Conservation (phyloP, 2,329 filamentous ascomycete genomes). For the Didymella segeticola region DNA sequence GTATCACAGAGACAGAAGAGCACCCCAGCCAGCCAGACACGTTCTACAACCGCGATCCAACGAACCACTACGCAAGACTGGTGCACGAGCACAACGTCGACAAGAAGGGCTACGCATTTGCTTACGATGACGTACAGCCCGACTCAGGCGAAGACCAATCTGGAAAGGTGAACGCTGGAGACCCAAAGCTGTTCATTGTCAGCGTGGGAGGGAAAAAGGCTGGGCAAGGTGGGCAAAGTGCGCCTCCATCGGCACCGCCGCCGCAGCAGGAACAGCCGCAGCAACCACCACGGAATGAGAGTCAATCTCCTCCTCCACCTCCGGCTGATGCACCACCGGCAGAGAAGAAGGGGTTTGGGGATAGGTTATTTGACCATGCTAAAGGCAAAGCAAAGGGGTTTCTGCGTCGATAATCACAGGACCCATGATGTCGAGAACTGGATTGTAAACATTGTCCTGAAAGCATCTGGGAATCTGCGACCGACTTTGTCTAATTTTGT, state of each 20-base stretch:
- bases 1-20: neutral
- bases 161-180: constrained; percentile 13
- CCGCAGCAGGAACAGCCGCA: neutral
- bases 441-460: too few species aligned
- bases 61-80: constrained; percentile 11
- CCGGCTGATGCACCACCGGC: neutral
- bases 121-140: constrained; percentile 13
- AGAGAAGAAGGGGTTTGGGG: constrained; percentile 3
- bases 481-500: too few species aligned
- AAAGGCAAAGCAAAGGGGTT: constrained; percentile 10
- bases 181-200: constrained; percentile 7
- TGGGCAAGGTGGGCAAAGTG: neutral
- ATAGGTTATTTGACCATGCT: neutral
- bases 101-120: constrained; percentile 12
- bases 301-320: neutral
- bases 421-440: too few species aligned
- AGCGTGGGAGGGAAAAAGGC: constrained; percentile 10
- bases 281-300: neutral
- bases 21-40: constrained; percentile 5
- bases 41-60: constrained; percentile 11
- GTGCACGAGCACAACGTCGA: constrained; percentile 16
- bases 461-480: too few species aligned
- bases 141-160: constrained; percentile 7
- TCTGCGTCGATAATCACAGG: neutral
- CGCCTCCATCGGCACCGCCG: neutral